A percentile compares a stretch with the other conserved stretches of the same genome.
Evolutionary conservation across 257 asterid genomes (phyloP).

Genomic region (Ophiorrhiza pumila): DNA sequence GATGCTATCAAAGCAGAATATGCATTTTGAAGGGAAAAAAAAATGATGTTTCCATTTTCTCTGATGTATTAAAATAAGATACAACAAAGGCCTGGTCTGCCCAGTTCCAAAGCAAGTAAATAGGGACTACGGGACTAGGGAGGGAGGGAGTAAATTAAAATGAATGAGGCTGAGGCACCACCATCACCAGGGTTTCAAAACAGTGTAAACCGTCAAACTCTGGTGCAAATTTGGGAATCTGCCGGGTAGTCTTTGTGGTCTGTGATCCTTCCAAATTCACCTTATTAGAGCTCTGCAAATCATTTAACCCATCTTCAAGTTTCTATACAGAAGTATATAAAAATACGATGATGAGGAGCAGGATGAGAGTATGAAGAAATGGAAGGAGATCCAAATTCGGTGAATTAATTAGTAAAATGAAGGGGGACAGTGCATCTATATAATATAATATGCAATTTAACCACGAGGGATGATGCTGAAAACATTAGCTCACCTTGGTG

Average conservation of each 20-base stretch:
- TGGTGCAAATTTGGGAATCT: slow-evolving; percentile 9
- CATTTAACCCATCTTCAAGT: not conserved
- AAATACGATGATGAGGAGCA: not conserved
- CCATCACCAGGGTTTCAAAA: slow-evolving; percentile 10
- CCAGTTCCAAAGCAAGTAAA: too few species aligned
- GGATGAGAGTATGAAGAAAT: not conserved
- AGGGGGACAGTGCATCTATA: too few species aligned
- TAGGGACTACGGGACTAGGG: too few species aligned
- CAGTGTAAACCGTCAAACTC: slow-evolving; percentile 9
- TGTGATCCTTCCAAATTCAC: not conserved
- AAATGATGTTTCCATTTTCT: too few species aligned
- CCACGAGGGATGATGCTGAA: not conserved
- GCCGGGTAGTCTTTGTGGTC: not conserved
- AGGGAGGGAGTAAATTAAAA: too few species aligned
- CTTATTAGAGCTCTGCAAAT: not conserved
- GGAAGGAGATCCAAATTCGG: not conserved
- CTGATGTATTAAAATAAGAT: too few species aligned
- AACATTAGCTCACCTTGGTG: not conserved
- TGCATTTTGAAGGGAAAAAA: too few species aligned
- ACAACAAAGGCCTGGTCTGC: too few species aligned
- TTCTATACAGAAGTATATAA: not conserved
- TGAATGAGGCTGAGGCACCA: too few species aligned
- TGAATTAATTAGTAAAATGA: not conserved
- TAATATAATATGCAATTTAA: too few species aligned
- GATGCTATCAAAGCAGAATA: too few species aligned